Percentiles rank a stretch among this genome's conserved stretches.
These are phyloP conservation scores for Pelomyxa schiedti DNA, from an alignment of 78 protist species.

Conservation along the genomic window DNA sequence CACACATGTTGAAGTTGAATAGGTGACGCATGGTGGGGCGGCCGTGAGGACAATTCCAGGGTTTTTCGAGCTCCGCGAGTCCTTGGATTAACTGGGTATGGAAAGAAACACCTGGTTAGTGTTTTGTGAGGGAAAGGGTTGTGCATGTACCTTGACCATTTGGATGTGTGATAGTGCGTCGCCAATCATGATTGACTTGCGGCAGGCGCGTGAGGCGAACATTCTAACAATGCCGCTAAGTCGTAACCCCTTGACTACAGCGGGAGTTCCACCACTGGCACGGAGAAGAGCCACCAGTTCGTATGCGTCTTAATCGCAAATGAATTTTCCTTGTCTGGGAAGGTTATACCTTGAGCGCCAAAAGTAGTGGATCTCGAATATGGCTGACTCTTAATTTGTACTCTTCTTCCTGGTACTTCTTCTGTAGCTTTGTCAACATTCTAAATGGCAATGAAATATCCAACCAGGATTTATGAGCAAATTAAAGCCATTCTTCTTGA, in stretches of 20 bases:
- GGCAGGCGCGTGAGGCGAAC: slow-evolving; percentile 86
- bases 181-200: slow-evolving; percentile 82
- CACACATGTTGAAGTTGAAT: not conserved
- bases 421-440: no score
- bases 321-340: slow-evolving; percentile 9
- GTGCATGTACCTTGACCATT: slow-evolving; percentile 56
- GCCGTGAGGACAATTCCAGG: slow-evolving; percentile 98
- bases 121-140: no score
- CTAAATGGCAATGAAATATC: no score
- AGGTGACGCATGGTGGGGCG: slow-evolving; percentile 92
- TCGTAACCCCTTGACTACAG: not conserved
- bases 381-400: not conserved
- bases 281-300: slow-evolving; percentile 29
- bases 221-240: slow-evolving; percentile 58
- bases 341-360: not conserved
- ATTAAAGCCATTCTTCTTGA: slow-evolving; percentile 47
- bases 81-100: slow-evolving; percentile 18
- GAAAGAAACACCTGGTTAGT: not conserved
- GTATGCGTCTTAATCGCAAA: no score
- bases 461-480: no score
- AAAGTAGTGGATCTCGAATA: not conserved
- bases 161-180: slow-evolving; percentile 21
- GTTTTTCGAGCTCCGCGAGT: slow-evolving; percentile 55
- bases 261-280: slow-evolving; percentile 30
- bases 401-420: not conserved